Evolutionary conservation across 1,284 basidiomycete species (phyloP).

Genomic region (Fomitiporia mediterranea): DNA sequence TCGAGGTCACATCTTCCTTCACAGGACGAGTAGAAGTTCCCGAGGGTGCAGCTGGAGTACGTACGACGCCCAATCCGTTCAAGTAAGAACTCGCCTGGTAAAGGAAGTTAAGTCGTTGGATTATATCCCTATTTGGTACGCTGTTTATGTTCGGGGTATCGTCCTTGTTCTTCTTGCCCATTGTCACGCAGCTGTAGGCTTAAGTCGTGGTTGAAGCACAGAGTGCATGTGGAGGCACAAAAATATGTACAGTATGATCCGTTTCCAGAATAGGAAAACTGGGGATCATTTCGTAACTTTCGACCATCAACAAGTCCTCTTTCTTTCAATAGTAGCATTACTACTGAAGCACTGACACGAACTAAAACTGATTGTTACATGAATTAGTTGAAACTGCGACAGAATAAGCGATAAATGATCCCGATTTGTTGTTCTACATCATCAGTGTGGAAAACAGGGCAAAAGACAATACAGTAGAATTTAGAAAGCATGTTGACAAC

Average conservation of each 20-base stretch:
- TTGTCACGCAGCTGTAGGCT: background rate
- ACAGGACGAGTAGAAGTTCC: background rate
- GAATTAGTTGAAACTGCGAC: too few species aligned
- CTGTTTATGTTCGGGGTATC: constrained; percentile 50
- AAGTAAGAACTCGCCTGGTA: constrained; percentile 76
- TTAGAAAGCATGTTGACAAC: background rate
- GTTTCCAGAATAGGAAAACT: too few species aligned
- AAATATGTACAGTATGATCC: too few species aligned
- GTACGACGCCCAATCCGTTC: constrained; percentile 34
- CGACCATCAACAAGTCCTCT: too few species aligned
- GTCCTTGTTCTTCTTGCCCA: constrained; percentile 35
- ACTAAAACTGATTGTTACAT: too few species aligned
- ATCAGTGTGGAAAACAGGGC: too few species aligned
- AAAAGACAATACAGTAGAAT: too few species aligned
- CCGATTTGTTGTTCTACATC: too few species aligned
- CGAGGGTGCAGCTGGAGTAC: background rate
- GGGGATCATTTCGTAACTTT: too few species aligned
- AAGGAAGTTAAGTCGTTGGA: constrained; percentile 79
- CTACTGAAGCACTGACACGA: too few species aligned
- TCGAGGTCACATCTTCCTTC: background rate
- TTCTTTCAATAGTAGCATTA: too few species aligned
- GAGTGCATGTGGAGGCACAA: background rate
- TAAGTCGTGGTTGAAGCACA: background rate
- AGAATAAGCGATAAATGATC: too few species aligned
- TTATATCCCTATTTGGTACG: constrained; percentile 63